Evolutionary conservation across 2,329 filamentous ascomycete species (phyloP), one percentile per base, ranked within the genome.

Genomic region (Trichoderma sp.): DNA sequence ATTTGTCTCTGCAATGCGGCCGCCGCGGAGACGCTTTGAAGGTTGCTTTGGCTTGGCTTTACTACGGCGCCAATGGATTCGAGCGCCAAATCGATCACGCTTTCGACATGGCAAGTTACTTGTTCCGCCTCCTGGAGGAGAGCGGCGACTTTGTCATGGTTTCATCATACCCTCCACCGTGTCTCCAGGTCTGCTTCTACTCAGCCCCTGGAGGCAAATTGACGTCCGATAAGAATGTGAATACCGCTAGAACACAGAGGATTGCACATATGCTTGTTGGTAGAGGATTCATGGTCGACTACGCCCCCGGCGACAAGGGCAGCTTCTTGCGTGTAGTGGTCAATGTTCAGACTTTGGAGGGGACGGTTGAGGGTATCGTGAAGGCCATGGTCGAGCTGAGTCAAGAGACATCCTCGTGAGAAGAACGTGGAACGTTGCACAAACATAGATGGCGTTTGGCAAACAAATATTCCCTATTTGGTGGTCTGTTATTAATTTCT

Each of bases 171-270:
- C 92, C 93, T 30, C 90, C 94, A 58, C 92, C 93, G 0, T 98
- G 95, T 80, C 82, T 97, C 77, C 96, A 98, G 81, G 91, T 98
- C 26, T 97, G 95, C 83, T 98, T 98, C 79, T 97, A 97, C 78
- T 94, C 92, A 75, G 88, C 90, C 0, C 87, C 87, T 0, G 72
- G 72, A 1, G 87, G 89, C 2, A 74, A 79, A 68, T 71, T 91
- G 54, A 74, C 79, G 0, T 78, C 78, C 0, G 78, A 82, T 18
- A 72, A 76, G 6, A 78, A 78, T 46, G 79, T 77, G 64, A 89
- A 88, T 74, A 86, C 85, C 37, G 74, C 76, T 51, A 77, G 81
- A 51, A 88, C 86, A 37, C 79, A 81, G 72, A 76, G 73, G 10
- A 85, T 88, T 75, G 85, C 83, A 1, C 76, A 77, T 60, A 79